Conservation (phyloP, 2,329 filamentous ascomycete species). For the Fusarium duplospermum region DNA sequence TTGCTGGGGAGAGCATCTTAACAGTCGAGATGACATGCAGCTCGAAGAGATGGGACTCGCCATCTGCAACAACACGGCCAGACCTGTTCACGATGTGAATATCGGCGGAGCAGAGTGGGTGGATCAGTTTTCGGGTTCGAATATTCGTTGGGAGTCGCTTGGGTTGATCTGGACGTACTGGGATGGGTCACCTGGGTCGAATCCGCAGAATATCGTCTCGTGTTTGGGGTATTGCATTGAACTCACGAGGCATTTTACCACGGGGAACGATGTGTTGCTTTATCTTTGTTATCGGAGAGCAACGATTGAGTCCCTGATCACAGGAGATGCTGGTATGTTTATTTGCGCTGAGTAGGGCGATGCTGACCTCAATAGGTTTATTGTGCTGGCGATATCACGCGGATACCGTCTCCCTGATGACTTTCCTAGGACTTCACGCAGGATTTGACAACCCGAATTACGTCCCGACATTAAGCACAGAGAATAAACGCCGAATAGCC, state of each 20-base stretch:
- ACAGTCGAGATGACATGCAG: conserved; percentile 37
- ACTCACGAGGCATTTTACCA: conserved; percentile 41
- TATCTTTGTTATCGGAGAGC: conserved; percentile 50
- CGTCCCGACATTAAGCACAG: conserved; percentile 49
- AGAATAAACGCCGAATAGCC: conserved; percentile 49
- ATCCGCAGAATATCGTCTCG: conserved; percentile 1
- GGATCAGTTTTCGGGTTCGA: conserved; percentile 51
- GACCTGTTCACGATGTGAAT: conserved; percentile 51
- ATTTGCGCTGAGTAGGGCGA: rapidly evolving
- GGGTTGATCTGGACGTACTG: conserved; percentile 51
- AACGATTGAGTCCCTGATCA: conserved; percentile 52
- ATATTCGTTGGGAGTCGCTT: conserved; percentile 58
- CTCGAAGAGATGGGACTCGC: conserved; percentile 52
- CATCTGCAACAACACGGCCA: conserved; percentile 53
- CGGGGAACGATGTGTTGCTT: conserved; percentile 53
- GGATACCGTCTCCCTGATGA: conserved; percentile 51
- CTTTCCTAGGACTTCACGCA: conserved; percentile 52
- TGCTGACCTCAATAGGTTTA: conserved; percentile 44
- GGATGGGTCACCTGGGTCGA: conserved; percentile 7
- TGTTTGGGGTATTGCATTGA: conserved; percentile 49
- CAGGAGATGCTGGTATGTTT: conserved; percentile 55
- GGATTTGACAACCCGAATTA: conserved; percentile 41
- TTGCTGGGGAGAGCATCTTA: conserved; percentile 46
- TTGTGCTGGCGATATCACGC: conserved; percentile 53
- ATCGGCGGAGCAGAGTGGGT: conserved; percentile 52